Conservation (phyloP, 257 asterid species). For the Ilex asprella region DNA sequence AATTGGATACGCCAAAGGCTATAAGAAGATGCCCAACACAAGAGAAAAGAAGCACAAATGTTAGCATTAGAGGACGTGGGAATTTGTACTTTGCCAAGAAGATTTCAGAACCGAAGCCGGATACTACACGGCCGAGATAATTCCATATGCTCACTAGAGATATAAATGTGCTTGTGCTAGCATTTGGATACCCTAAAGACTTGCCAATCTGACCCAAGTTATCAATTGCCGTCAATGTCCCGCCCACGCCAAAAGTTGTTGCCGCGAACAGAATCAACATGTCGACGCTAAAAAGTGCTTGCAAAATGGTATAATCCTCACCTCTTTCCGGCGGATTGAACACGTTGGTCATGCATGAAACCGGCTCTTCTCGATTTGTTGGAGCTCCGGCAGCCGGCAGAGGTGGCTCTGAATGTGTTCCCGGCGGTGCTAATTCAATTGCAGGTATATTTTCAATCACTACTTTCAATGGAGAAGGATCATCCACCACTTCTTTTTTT, state of each 20-base stretch:
- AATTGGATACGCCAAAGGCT: constrained; percentile 35
- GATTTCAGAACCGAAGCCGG: constrained; percentile 37
- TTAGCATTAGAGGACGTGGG: constrained; percentile 39
- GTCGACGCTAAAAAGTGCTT: constrained; percentile 37
- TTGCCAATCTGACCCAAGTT: constrained; percentile 26
- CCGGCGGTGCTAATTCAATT: constrained; percentile 5
- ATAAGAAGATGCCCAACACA: constrained; percentile 41
- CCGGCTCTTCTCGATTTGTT: constrained; percentile 7
- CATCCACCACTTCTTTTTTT: not conserved
- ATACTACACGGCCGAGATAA: constrained; percentile 35
- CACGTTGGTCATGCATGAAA: constrained; percentile 25
- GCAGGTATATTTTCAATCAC: constrained; percentile 11
- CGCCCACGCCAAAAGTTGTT: constrained; percentile 43
- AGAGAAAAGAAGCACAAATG: constrained; percentile 30
- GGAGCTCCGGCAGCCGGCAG: not conserved
- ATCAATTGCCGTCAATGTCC: constrained; percentile 32
- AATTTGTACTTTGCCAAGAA: constrained; percentile 32
- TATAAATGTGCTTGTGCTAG: constrained; percentile 36
- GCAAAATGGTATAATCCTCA: constrained; percentile 34
- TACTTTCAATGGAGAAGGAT: constrained; percentile 7
- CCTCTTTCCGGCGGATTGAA: constrained; percentile 41
- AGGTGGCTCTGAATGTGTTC: not conserved
- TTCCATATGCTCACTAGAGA: constrained; percentile 50
- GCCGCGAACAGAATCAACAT: constrained; percentile 29
- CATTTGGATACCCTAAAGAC: constrained; percentile 28